Percentiles rank a stretch among this genome's conserved stretches.
Evolutionary conservation across 768 basidiomycete genomes (phyloP).

Genomic region (Lactifluus rugatus): DNA sequence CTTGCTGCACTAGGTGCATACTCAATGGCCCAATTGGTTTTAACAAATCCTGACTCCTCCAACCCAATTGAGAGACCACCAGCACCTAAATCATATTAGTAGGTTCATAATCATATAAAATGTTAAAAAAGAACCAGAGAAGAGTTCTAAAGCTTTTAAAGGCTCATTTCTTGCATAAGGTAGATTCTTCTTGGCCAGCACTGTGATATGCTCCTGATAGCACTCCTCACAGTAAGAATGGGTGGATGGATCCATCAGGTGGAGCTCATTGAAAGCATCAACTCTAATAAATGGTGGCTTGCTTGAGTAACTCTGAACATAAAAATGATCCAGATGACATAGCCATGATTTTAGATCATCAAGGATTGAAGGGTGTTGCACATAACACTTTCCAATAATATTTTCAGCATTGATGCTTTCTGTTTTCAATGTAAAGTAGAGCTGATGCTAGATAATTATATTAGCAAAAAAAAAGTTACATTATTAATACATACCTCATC

Average conservation of each 20-base stretch:
- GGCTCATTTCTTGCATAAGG: slow-evolving; percentile 33
- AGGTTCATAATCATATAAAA: not conserved
- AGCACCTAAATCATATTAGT: slow-evolving; percentile 41
- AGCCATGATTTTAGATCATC: slow-evolving; percentile 37
- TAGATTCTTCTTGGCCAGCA: slow-evolving; percentile 24
- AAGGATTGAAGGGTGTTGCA: slow-evolving; percentile 30
- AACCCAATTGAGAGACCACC: slow-evolving; percentile 67
- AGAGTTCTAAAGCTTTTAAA: slow-evolving; percentile 55
- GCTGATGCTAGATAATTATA: slow-evolving; percentile 23
- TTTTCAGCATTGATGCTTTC: slow-evolving; percentile 25
- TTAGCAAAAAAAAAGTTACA: not conserved
- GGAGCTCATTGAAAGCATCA: not conserved
- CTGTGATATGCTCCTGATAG: slow-evolving; percentile 25
- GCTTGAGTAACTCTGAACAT: slow-evolving; percentile 1
- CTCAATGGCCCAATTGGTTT: slow-evolving; percentile 63
- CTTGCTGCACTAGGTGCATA: slow-evolving; percentile 51
- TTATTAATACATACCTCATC: slow-evolving; percentile 7
- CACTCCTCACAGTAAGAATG: slow-evolving; percentile 37
- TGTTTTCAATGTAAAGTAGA: slow-evolving; percentile 32
- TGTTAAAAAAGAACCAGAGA: slow-evolving; percentile 40
- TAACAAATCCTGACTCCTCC: slow-evolving; percentile 48
- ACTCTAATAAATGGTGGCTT: not conserved
- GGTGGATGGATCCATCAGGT: not conserved
- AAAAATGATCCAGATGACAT: slow-evolving; percentile 44
- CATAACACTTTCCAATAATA: slow-evolving; percentile 49